Evolutionary conservation across 2,329 filamentous ascomycete species (phyloP).

Genomic region (Exutisphaerella laricina): DNA sequence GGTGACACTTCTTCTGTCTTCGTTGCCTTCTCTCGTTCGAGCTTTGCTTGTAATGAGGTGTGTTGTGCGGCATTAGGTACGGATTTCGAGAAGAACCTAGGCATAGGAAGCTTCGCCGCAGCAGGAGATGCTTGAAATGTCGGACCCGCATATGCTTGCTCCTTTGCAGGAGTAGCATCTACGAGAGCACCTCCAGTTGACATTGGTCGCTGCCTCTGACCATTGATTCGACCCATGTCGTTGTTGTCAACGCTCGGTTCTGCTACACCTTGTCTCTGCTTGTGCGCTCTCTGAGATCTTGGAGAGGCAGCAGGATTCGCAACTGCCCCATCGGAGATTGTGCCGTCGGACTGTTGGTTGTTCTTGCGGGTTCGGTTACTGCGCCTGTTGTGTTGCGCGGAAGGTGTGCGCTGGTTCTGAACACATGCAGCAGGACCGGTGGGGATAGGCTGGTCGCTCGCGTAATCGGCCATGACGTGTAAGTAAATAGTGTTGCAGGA

Average conservation of each 20-base stretch:
- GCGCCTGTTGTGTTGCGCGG: conserved; percentile 32
- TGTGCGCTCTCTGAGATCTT: conserved; percentile 18
- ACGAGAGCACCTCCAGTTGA: conserved; percentile 41
- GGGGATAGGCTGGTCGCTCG: conserved; percentile 15
- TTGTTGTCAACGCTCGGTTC: conserved; percentile 15
- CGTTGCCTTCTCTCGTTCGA: conserved; percentile 44
- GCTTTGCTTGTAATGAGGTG: conserved; percentile 39
- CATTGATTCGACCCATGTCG: conserved; percentile 19
- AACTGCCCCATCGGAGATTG: conserved; percentile 26
- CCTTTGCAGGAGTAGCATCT: conserved; percentile 41
- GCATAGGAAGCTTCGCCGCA: conserved; percentile 81
- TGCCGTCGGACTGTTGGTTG: conserved; percentile 19
- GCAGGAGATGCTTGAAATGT: conserved; percentile 95
- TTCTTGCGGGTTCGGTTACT: conserved; percentile 26
- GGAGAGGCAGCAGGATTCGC: conserved; percentile 21
- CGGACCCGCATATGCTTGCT: conserved; percentile 73
- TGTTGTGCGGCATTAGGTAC: conserved; percentile 58
- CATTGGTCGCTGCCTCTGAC: conserved; percentile 32
- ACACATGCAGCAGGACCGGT: conserved; percentile 8
- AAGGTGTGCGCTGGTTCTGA: conserved; percentile 22
- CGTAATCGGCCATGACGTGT: conserved; percentile 17
- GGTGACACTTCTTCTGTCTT: conserved; percentile 44
- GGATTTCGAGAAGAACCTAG: conserved; percentile 77
- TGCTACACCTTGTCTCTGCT: conserved; percentile 21
- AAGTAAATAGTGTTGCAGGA: conserved; percentile 8